phyloP scores from a whole-genome alignment of 257 asterid species.

The Solanum dulcamara region DNA sequence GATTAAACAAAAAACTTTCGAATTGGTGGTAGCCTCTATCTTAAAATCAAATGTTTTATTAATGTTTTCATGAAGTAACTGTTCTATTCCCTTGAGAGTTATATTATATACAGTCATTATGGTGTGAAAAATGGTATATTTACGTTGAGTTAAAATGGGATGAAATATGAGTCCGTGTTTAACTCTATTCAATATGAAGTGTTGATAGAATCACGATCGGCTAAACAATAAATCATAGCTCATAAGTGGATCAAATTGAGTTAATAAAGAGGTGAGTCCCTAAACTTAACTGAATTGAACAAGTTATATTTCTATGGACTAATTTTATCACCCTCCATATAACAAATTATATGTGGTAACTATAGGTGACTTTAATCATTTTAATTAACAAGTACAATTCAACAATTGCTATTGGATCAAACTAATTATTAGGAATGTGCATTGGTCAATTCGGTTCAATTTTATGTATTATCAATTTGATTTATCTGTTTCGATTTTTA shows the following conservation, averaged over 20 bases:
- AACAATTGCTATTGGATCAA: background rate
- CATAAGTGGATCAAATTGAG: background rate
- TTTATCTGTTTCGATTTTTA: too few species aligned
- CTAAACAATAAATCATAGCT: background rate
- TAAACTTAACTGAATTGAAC: background rate
- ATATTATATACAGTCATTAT: background rate
- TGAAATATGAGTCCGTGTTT: background rate
- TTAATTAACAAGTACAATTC: background rate
- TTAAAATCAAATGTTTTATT: background rate
- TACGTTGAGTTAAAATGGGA: background rate
- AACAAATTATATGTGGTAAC: background rate
- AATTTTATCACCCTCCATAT: background rate
- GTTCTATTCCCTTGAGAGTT: background rate
- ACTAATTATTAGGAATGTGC: too few species aligned
- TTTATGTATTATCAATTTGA: too few species aligned
- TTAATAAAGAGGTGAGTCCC: too few species aligned
- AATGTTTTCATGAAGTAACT: background rate
- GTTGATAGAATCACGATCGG: background rate
- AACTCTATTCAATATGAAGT: background rate
- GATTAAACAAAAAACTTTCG: background rate
- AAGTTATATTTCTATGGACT: background rate
- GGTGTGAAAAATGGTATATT: background rate
- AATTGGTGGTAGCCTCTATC: background rate
- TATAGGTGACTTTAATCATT: background rate
- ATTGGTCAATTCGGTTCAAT: too few species aligned